Conservation (phyloP, 192 early-diverging fungal genomes). For the Lobulomyces angularis region DNA sequence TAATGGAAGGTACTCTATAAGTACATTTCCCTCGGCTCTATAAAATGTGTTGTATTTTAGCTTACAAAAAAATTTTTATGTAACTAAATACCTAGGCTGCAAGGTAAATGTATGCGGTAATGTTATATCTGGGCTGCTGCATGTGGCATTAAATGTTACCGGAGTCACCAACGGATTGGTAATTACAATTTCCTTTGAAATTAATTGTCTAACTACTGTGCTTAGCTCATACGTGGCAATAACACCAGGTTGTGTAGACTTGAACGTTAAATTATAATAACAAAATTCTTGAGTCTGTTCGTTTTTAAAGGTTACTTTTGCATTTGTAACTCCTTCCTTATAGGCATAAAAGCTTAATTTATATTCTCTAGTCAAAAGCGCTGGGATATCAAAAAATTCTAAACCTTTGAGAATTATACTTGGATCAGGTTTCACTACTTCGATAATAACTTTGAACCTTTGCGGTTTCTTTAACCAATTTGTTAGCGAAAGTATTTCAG, state of each 20-base stretch:
- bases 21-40: constrained; percentile 25
- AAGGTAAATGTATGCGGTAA: constrained; percentile 32
- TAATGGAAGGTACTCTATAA: constrained; percentile 40
- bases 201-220: constrained; percentile 25
- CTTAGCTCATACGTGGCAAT: constrained; percentile 32
- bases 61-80: constrained; percentile 3
- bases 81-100: constrained; percentile 28
- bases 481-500: constrained; percentile 29
- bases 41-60: constrained; percentile 8
- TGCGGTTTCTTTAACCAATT: constrained; percentile 49
- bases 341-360: constrained; percentile 47
- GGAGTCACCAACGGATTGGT: constrained; percentile 33
- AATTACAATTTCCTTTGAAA: constrained; percentile 25
- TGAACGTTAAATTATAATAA: constrained; percentile 40
- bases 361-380: constrained; percentile 33
- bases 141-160: constrained; percentile 27
- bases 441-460: constrained; percentile 33
- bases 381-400: constrained; percentile 46
- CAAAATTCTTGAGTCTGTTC: constrained; percentile 44
- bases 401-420: constrained; percentile 40
- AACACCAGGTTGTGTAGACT: constrained; percentile 37
- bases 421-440: constrained; percentile 41
- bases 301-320: constrained; percentile 45
- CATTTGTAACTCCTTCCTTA: constrained; percentile 37
- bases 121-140: constrained; percentile 31